Evolutionary conservation across 305 asterid species (phyloP), one percentile per base, ranked within the genome.

Genomic region (Rubia tinctorum): DNA sequence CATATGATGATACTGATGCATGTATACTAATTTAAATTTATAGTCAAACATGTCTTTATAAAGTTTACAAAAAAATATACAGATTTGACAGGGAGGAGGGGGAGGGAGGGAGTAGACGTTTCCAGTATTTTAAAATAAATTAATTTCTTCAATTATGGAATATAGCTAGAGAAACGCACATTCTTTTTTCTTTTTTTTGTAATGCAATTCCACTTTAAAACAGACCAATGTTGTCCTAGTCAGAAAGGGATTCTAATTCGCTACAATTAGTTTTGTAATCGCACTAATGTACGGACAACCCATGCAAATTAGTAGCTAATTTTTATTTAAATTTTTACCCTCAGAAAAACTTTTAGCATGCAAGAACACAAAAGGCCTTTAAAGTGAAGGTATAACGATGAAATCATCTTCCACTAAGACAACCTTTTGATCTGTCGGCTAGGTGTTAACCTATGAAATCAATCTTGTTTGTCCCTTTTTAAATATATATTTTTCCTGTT

Each of bases 371-470:
- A 44, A 69, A 72, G 63, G 76, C 78, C 80, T 71, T 79, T 69
- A 66, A 71, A 70, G 74, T 39, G 60, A 23, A 67, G 71, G 59
- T 25, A 62, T 76, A 51, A 56, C 56, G 69, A 76, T 83, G 88
- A 77, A 78, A 84, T 80, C 90, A 84, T 71, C 77, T 59, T 84
- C 90, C 95, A 89, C 90, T 84, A 84, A 76, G 66, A n/a, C 66
- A 20, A 11, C 64, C 72, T 84, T 86, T 84, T 76, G 43, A 78
- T 76, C 82, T 86, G 91, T 86, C 91, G 87, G 86, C 79, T 83
- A 75, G 62, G 84, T 76, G 85, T 82, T 77, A 69, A 63, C 85
- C 82, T 83, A 77, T 79, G 75, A 78, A 78, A 83, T 69, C 77
- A 64, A 39, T 66, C 81, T 72, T 73, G 59, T 60, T 53, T 23